phyloP scores from a whole-genome alignment of 1,284 basidiomycete species.

The Lignosus rhinocerotis region DNA sequence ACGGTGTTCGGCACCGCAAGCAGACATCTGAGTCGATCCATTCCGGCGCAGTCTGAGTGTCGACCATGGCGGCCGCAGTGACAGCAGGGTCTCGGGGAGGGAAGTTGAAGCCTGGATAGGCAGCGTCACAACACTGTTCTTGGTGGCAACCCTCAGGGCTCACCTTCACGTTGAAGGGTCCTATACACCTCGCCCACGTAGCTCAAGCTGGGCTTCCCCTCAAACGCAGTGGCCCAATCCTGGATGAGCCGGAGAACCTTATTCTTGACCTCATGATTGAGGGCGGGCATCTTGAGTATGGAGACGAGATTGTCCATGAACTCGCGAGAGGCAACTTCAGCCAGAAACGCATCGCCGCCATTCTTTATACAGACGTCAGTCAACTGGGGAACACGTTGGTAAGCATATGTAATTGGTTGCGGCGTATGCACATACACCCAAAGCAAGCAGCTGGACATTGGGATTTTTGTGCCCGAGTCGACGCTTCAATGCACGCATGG shows the following conservation, averaged over 20 bases:
- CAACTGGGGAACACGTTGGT: constrained; percentile 50
- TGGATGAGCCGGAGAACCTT: constrained; percentile 83
- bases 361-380: constrained; percentile 98
- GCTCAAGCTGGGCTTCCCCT: constrained; percentile 73
- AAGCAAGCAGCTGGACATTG: constrained; percentile 88
- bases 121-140: background rate
- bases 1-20: constrained; percentile 88
- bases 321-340: constrained; percentile 83
- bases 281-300: constrained; percentile 69
- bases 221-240: constrained; percentile 91
- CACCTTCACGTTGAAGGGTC: constrained; percentile 75
- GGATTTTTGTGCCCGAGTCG: constrained; percentile 94
- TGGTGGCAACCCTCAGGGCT: constrained; percentile 15
- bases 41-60: constrained; percentile 87
- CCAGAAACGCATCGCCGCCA: constrained; percentile 90
- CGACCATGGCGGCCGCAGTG: constrained; percentile 80
- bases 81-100: constrained; percentile 76
- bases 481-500: constrained; percentile 87
- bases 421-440: constrained; percentile 61
- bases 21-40: constrained; percentile 98
- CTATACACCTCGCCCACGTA: constrained; percentile 84
- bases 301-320: constrained; percentile 93
- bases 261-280: constrained; percentile 85
- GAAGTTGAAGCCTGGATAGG: constrained; percentile 69
- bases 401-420: constrained; percentile 3